Evolutionary conservation across 805 yeast species (phyloP), one percentile per base, ranked within the genome.

Genomic region (Isabelozyma pseudorhagii): DNA sequence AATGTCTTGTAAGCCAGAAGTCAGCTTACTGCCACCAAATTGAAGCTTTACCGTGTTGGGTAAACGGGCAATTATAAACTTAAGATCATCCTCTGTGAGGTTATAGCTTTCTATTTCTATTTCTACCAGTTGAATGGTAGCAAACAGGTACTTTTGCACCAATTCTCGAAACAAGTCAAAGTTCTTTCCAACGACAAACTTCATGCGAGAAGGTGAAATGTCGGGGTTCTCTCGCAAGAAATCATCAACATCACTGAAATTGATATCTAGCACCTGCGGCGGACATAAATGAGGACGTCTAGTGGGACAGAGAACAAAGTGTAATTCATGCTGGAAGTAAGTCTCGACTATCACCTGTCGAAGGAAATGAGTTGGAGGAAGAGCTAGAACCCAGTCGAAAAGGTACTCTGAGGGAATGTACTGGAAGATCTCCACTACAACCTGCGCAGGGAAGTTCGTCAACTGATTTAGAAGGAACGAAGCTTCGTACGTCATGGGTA

Each of bases 301-400:
- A 1, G 67, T 57, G 3, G 75, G 75, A 8, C 68, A 55, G 9
- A 71, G 53, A 2, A 68, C 54, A 27, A 71, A 63, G 47, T 70
- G 75, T 7, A 71, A 25, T 39, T 71, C 75, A 42, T 60, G 59
- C 45, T 55, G 36, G 55, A 59, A 72, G 53, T 58, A 67, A 14
- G 57, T 57, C 5, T 61, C 57, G 13, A 66, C 54, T 29, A 71
- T 55, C 21, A 63, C 45, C 3, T 47, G 45, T 41, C 72, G 58
- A 5, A 69, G 49, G 15, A 17, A 36, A 14, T 28, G 40, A 40
- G 48, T 50, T 4, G 17, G n/a, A 1, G 49, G 40, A 45, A 57
- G 49, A 40, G 50, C 50, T 27, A 68, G 51, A 21, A 67, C 53
- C 45, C 66, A 57, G 21, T 67, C 69, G 14, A 52, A 48, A 9